Percentiles rank a stretch among this genome's conserved stretches.
Evolutionary conservation across 176 grass and related monocot species (phyloP).

Genomic region (Carex myosuroides): DNA sequence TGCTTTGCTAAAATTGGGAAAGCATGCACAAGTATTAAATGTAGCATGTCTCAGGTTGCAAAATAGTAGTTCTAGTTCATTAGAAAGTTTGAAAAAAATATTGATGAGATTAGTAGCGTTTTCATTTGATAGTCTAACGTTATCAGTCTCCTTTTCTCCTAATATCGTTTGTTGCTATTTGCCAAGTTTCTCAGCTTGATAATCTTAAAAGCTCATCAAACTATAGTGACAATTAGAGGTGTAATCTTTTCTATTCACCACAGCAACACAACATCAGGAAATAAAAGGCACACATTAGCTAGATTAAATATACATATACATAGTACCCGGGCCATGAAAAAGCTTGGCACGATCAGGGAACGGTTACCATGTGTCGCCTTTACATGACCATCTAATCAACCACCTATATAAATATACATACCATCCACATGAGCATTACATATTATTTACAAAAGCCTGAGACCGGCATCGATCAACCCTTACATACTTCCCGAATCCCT

Average conservation of each 20-base stretch:
- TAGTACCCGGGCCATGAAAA: conserved; percentile 8
- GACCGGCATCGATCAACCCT: background rate
- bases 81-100: conserved; percentile 4
- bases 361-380: background rate
- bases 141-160: background rate
- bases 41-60: conserved; percentile 41
- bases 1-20: conserved; percentile 3
- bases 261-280: background rate
- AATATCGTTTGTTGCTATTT: background rate
- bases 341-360: background rate
- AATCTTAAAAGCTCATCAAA: background rate
- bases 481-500: background rate
- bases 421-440: background rate
- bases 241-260: background rate
- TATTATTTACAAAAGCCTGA: conserved; percentile 5
- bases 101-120: background rate
- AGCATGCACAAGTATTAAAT: conserved; percentile 63
- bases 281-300: background rate
- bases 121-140: background rate
- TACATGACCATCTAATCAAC: conserved; percentile 15
- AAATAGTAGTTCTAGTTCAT: background rate
- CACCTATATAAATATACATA: conserved; percentile 15
- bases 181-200: background rate
- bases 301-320: conserved; percentile 8
- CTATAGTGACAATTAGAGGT: too few relatives aligned